Evolutionary conservation across 2,329 filamentous ascomycete species (phyloP), one percentile per base, ranked within the genome.

Genomic region (Mariannaea elegans): DNA sequence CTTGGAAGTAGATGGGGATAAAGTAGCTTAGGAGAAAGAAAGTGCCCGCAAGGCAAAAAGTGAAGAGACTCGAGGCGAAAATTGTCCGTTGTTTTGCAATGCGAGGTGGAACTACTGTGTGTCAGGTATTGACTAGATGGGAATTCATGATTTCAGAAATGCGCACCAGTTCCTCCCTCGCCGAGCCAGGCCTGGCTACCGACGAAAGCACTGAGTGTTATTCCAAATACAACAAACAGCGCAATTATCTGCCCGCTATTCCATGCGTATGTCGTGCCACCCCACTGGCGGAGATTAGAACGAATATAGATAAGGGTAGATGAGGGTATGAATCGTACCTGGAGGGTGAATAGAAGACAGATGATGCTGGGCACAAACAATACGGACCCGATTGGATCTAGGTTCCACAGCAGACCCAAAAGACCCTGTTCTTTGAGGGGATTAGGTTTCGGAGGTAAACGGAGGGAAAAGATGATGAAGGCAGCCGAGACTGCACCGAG

Each of bases 1-100:
- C 77, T 60, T 82, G 81, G 70, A 82, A 83, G 77, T 79, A 84
- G 52, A 83, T 76, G 12, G 82, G 81, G 9, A 84, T 71, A 66
- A 77, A 82, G 69, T 78, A 80, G 7, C 77, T 38, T 16, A 49
- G 31, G 7, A 51, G 36, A 9, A 56, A 56, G 13, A 50, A 50
- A 13, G 45, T 39, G 3, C 49, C 49, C 0, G 34, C 49, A 1
- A 54, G 34, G 21, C 42, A 59, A 23, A 59, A 50, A 1, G 51
- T 45, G 19, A 49, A 56, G 16, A 59, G 29, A 16, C 34, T 38
- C 9, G 36, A 49, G 8, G 29, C 19, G 10, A 49, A 56, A 29
- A 60, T 46, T 13, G 38, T 60, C 2, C 38, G 39, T 18, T 46
- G 16, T 2, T 46, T 51, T 2, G 32, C 29, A 4, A 52, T 50